phyloP scores from a whole-genome alignment of 305 asterid genomes.

The Rubia tinctorum region DNA sequence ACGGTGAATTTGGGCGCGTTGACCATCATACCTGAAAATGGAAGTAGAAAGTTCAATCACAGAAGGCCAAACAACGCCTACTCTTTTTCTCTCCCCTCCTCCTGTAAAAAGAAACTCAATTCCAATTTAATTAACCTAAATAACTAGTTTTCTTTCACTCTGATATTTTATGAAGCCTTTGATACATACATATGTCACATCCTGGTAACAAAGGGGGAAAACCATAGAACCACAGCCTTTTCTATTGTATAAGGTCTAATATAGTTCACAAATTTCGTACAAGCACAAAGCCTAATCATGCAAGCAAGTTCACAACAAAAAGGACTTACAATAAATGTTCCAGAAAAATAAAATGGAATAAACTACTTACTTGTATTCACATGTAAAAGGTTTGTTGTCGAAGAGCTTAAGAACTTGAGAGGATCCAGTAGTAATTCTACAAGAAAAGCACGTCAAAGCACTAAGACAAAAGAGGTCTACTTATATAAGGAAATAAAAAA shows the following conservation, averaged over 20 bases:
- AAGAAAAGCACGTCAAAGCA: conserved; percentile 16
- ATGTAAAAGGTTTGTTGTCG: conserved; percentile 66
- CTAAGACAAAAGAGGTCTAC: conserved; percentile 17
- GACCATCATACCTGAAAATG: conserved; percentile 86
- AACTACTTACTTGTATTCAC: conserved; percentile 75
- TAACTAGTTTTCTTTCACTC: conserved; percentile 4
- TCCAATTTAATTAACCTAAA: background rate
- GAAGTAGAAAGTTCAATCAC: conserved; percentile 4
- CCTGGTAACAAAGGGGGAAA: background rate
- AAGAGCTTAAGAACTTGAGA: conserved; percentile 67
- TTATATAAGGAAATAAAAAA: background rate
- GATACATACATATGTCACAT: background rate
- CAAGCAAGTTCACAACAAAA: background rate
- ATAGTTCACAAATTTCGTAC: background rate
- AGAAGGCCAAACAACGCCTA: background rate
- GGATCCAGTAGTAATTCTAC: conserved; percentile 78
- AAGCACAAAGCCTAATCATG: background rate
- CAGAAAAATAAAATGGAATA: background rate
- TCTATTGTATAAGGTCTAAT: background rate
- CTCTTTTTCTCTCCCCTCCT: background rate
- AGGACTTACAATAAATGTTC: background rate
- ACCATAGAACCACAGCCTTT: background rate
- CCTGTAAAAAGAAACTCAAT: background rate
- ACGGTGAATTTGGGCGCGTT: conserved; percentile 89
- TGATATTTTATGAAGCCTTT: background rate